These are phyloP conservation scores for Penicillium palitans DNA, from an alignment of 2,329 filamentous ascomycete species.

Conservation along the genomic window DNA sequence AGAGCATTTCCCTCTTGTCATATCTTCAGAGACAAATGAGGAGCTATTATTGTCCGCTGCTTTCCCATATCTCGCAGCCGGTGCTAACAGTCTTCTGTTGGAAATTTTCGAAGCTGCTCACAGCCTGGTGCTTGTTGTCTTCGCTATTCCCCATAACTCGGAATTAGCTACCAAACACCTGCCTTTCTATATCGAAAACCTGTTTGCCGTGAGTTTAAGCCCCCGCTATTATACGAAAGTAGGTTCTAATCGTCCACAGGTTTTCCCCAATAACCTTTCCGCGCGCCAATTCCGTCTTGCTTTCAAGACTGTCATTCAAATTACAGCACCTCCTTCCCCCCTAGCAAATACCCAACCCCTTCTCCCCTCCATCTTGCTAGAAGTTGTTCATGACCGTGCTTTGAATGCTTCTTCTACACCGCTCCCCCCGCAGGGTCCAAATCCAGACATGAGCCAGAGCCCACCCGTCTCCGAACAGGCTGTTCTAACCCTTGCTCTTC, in stretches of 20 bases:
- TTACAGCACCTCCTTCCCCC: constrained; percentile 76
- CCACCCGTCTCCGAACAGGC: constrained; percentile 68
- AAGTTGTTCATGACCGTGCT: constrained; percentile 71
- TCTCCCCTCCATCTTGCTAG: constrained; percentile 76
- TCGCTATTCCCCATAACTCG: constrained; percentile 77
- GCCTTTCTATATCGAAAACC: constrained; percentile 78
- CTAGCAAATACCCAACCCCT: constrained; percentile 71
- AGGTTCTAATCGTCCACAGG: constrained; percentile 34
- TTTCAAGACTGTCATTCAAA: constrained; percentile 79
- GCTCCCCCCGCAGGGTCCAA: constrained; percentile 43
- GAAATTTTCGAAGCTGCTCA: constrained; percentile 88
- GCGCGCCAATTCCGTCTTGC: constrained; percentile 84
- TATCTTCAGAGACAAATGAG: constrained; percentile 69
- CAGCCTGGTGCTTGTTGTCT: constrained; percentile 74
- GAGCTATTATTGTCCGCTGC: constrained; percentile 72
- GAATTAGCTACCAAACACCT: constrained; percentile 68
- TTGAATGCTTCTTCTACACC: constrained; percentile 55
- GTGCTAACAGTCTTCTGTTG: constrained; percentile 57
- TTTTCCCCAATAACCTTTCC: constrained; percentile 77
- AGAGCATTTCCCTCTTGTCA: constrained; percentile 74
- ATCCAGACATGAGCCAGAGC: constrained; percentile 36
- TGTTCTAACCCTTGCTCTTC: constrained; percentile 70
- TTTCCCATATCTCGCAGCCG: constrained; percentile 68
- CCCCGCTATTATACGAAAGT: not conserved
- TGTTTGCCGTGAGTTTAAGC: constrained; percentile 59